These are phyloP conservation scores for Bonia amplexicaulis DNA, from an alignment of 176 grass and related monocot genomes.

Conservation along the genomic window DNA sequence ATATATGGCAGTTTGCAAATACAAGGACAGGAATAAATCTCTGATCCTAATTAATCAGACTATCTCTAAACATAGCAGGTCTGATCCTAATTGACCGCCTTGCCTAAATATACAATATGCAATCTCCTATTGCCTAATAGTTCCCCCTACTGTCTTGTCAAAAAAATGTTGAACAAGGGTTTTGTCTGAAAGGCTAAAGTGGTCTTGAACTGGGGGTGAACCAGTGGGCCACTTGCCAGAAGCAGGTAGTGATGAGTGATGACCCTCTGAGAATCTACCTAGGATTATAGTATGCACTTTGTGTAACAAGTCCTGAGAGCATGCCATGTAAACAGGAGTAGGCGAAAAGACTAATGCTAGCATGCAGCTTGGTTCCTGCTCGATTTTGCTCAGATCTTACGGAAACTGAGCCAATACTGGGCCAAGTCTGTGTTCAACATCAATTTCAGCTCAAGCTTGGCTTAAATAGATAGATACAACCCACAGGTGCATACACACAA, in stretches of 20 bases:
- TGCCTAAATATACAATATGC: too few species aligned
- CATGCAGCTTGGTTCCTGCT: neutral
- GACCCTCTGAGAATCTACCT: neutral
- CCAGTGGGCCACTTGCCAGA: neutral
- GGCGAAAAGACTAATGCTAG: neutral
- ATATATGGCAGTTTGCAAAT: too few species aligned
- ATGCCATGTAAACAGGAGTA: neutral
- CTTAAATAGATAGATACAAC: neutral
- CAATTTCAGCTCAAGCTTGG: neutral
- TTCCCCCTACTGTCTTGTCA: neutral
- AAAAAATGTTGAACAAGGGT: neutral
- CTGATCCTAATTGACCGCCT: too few species aligned
- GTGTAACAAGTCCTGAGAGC: neutral
- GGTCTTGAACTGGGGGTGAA: neutral
- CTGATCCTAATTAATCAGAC: too few species aligned
- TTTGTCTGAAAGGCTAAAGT: slow-evolving; percentile 1
- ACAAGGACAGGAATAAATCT: too few species aligned
- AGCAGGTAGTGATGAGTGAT: slow-evolving; percentile 1
- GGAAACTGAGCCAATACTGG: neutral
- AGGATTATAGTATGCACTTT: neutral
- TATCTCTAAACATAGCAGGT: too few species aligned
- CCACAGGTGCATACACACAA: neutral
- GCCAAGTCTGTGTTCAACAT: neutral
- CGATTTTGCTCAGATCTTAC: neutral
- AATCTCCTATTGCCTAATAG: too few species aligned